Evolutionary conservation across 176 grass and related monocot genomes (phyloP).

Genomic region (Bonia amplexicaulis): DNA sequence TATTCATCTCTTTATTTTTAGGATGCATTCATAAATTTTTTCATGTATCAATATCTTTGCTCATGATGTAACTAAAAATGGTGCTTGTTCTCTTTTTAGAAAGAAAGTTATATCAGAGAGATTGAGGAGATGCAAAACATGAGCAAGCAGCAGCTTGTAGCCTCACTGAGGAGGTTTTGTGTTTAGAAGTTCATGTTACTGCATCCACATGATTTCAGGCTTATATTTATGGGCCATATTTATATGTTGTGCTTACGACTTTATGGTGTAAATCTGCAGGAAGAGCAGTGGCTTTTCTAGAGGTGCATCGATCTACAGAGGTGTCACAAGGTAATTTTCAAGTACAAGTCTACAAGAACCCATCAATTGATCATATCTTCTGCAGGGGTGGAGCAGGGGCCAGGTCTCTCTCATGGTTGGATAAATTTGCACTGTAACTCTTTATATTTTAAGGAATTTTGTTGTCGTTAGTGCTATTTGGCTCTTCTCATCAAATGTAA

Average conservation of each 20-base stretch:
- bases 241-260: conserved; percentile 16
- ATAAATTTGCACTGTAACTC: no score
- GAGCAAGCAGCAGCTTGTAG: conserved; percentile 71
- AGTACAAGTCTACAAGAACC: not conserved
- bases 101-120: conserved; percentile 61
- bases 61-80: conserved; percentile 18
- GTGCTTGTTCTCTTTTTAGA: conserved; percentile 35
- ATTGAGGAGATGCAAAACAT: conserved; percentile 81
- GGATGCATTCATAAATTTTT: not conserved
- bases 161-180: conserved; percentile 83
- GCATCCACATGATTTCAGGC: not conserved
- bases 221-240: not conserved
- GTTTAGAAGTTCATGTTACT: not conserved
- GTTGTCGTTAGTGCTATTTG: no score
- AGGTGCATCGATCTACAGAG: conserved; percentile 92
- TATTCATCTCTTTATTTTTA: not conserved
- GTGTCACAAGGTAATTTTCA: conserved; percentile 74
- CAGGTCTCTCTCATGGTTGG: no score
- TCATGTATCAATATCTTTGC: not conserved
- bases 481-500: no score
- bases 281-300: conserved; percentile 95
- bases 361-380: not conserved
- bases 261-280: conserved; percentile 38
- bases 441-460: no score
- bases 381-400: no score